Evolutionary conservation across 352 stramenopile species (phyloP), one percentile per base, ranked within the genome.

Genomic region (Pythium guiyangense): DNA sequence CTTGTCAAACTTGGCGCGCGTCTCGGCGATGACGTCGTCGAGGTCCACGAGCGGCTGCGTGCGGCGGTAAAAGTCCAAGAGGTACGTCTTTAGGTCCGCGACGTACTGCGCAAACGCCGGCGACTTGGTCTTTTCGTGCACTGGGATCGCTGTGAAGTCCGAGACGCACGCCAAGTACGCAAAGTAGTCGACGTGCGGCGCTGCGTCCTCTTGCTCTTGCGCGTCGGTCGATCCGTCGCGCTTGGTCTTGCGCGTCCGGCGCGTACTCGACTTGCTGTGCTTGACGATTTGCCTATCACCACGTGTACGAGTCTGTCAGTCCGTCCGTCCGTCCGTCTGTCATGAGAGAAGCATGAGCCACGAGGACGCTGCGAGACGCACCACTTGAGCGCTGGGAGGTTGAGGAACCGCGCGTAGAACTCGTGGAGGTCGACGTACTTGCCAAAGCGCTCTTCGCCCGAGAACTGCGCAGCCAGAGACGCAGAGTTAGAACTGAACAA

Each of bases 341-440:
- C 17, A 17, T 11, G 20, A 48, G 8, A 47, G 25, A 1, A 22
- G 9, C 22, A 20, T 18, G 25, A 22, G 26, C 6, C 20, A 29
- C 9, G 31, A 31, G 11, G 27, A 57, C 9, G 14, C 31, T 4
- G 20, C 14, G 15, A 49, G 11, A 62, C 62, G 25, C 49, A 77
- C 69, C 58, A 66, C 58, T 86, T 75, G n/a, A 90, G 77, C 49
- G 74, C 72, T 25, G 74, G 69, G 17, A 88, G 70, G 59, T 96
- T 94, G 50, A 94, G 52, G 50, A 85, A 96, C 18, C 77, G 71
- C 54, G 68, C 57, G 70, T 94, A 92, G 55, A 93, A 86, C 63
- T 86, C 74, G 58, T 95, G 84, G 35, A 96, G 54, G 61, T 96
- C 88, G n/a, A 96, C 76, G 60, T 96, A 96, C 58, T 94, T 93